Base-by-base conservation (phyloP, 352 stramenopile genomes). In the Elongisporangium undulatum region DNA sequence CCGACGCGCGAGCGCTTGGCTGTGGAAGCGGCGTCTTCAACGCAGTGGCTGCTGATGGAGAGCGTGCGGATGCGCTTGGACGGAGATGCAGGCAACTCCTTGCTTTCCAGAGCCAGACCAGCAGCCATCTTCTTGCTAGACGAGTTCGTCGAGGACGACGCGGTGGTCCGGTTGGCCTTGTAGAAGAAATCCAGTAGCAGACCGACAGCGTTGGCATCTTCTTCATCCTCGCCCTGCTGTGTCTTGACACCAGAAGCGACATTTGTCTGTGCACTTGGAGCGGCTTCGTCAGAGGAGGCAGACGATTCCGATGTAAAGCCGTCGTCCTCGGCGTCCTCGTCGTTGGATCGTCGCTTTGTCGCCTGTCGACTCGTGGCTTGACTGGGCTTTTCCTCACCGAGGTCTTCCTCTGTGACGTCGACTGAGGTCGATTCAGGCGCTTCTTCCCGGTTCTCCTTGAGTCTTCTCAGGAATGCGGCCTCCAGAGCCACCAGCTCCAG, bases 381-480 rank as follows among this genome's bases (percentile, higher is more conserved):
- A 24, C 61, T 67, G 51, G 85, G 75, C 13, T 75, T 74, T 50
- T 91, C 79, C 55, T 87, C 74, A 17, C 34, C 34, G 34, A 45
- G 0, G 34, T 45, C 34, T 45, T 45, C 34, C 12, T 45, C 34
- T 12, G 34, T 45, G 4, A 17, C 17, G 34, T 45, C 34, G 2
- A 17, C 34, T 16, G 34, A 45, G 15, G 72, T 82, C 16, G 70
- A 38, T 6, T 72, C 68, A 1, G 82, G 82, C 0, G 79, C 68
- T 41, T 91, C 82, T 63, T 91, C 82, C 41, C 79, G 81, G 65
- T 91, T 92, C 55, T 92, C 82, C 68, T 90, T 90, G 3, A 94
- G 68, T 41, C 79, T 70, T 60, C 89, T 86, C 53, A 92, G 75
- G 62, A 92, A 94, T 21, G 82, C 82, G 2, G 79, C 72, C 71